Evolutionary conservation across 2,329 filamentous ascomycete species (phyloP).

Genomic region (Beauveria caledonica): DNA sequence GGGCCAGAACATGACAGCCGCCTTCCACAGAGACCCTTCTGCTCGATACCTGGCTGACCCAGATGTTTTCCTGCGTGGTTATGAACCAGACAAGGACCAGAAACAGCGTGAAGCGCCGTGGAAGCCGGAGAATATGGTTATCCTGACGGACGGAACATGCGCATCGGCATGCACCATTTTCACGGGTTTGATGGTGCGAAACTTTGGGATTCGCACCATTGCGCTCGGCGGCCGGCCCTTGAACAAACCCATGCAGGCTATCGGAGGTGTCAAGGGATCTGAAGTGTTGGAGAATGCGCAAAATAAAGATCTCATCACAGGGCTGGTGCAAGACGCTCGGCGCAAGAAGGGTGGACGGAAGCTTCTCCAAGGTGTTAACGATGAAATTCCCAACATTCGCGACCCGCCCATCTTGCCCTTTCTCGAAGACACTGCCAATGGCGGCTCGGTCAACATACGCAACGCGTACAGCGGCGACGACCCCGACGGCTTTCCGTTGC

Average conservation of each 20-base stretch:
- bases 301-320: neutral
- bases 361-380: neutral
- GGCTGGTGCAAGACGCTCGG: neutral
- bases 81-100: neutral
- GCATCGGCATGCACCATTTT: constrained; percentile 17
- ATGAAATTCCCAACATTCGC: neutral
- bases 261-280: constrained; percentile 57
- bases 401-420: neutral
- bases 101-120: neutral
- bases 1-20: neutral
- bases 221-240: constrained; percentile 53
- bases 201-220: constrained; percentile 30
- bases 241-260: constrained; percentile 47
- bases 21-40: neutral
- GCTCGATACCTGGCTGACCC: neutral
- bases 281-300: neutral
- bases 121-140: constrained; percentile 15
- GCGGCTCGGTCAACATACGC: constrained; percentile 13
- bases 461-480: constrained; percentile 17
- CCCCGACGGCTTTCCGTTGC: constrained; percentile 32
- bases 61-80: neutral
- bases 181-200: constrained; percentile 4
- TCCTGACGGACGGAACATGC: constrained; percentile 19
- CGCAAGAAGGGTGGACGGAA: neutral
- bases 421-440: neutral